Evolutionary conservation across 2,329 filamentous ascomycete genomes (phyloP), one percentile per base, ranked within the genome.

Genomic region (Diaporthe batatas): DNA sequence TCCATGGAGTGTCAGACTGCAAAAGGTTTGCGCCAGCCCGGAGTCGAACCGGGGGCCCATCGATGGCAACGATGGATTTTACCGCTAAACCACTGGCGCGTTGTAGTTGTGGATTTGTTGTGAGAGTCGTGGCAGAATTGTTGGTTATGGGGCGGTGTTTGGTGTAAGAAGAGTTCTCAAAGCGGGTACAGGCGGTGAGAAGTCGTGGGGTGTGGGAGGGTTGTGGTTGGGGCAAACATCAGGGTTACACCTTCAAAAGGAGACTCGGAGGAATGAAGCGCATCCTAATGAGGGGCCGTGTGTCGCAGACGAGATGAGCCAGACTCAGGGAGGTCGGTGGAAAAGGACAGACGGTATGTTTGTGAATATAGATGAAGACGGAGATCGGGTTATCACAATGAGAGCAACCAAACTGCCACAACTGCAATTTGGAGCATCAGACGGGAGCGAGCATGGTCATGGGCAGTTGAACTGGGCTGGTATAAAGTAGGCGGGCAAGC

Each of bases 11-110:
- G 5, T 2, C 23, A 58, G 34, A 49, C 10, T 58, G 36, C 53
- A 70, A 70, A 70, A 70, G 49, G 3, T 57, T 12, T 70, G 67
- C 67, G 67, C 67, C 53, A 70, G 55, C 67, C 67, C 67, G 67
- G 67, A 70, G 55, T 70, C 67, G 67, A 70, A 70, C 67, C 67
- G 67, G 67, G 67, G 67, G 67, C 67, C 67, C 67, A 70, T 70
- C 67, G 67, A 70, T 57, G 53, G 53, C 53, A 70, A 55, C 55
- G 68, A 70, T 70, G 68, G 62, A 70, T 70, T 57, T 58, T 70
- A 57, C 70, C 62, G 65, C 70, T 72, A 68, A 55, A 59, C 42
- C 70, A 59, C 44, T 68, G 62, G 64, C 70, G 49, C 68, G 10
- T 47, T 21, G 18, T n/a, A 21, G 21, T 23, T 4, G 44, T 49